phyloP scores from a whole-genome alignment of 2,329 filamentous ascomycete genomes.

The Arthrobotrys pseudoclavata region DNA sequence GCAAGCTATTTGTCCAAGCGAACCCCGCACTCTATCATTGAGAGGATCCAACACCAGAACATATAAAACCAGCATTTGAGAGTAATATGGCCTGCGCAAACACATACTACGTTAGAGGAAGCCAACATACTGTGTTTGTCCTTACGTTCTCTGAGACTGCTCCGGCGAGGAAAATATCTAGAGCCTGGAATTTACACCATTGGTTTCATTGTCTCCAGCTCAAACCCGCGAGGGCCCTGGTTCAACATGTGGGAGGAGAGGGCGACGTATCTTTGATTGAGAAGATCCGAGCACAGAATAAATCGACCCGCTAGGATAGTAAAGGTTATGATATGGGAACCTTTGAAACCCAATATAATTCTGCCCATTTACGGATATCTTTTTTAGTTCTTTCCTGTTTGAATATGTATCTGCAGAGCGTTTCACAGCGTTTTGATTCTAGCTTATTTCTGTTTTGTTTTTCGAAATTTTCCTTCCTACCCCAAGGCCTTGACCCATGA shows the following conservation, averaged over 20 bases:
- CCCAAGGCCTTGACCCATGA: too few species aligned
- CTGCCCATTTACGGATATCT: not conserved
- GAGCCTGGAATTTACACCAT: constrained; percentile 5
- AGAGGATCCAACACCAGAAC: constrained; percentile 9
- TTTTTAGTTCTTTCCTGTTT: not conserved
- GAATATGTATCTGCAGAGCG: not conserved
- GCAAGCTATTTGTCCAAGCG: not conserved
- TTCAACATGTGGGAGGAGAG: too few species aligned
- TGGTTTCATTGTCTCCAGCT: constrained; percentile 5
- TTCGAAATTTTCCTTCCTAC: not conserved
- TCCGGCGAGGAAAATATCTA: not conserved
- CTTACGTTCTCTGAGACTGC: not conserved
- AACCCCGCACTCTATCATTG: not conserved
- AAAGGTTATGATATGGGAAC: too few species aligned
- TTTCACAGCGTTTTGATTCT: not conserved
- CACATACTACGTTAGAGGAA: not conserved
- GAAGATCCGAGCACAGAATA: not conserved
- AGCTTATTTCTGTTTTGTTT: not conserved
- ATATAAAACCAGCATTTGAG: not conserved
- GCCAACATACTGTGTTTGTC: not conserved
- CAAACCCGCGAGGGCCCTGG: not conserved
- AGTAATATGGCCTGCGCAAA: not conserved
- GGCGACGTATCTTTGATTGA: not conserved
- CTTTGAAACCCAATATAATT: not conserved
- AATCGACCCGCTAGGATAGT: not conserved